Base-by-base conservation (phyloP, 1,139 yeast species). In the Zygosaccharomyces sapae region DNA sequence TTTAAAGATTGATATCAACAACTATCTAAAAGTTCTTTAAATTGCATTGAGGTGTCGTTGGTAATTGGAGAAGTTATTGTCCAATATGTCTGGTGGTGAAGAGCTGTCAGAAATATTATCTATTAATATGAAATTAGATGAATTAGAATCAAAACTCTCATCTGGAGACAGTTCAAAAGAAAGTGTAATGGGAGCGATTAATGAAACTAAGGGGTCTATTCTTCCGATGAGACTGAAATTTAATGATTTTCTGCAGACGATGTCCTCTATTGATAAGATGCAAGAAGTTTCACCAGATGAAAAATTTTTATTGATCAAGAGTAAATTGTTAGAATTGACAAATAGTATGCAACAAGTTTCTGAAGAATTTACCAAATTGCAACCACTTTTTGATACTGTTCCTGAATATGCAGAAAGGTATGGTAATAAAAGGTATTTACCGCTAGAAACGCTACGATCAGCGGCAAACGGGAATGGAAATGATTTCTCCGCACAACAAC, bases 151-250 rank as follows among this genome's bases (percentile, higher is more conserved):
- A 18, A 39, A 43, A 42, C 39, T 60, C 16, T 54, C 53, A 3
- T 41, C 46, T 22, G 52, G 51, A 7, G 44, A 33, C 13, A 44
- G 51, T 13, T 41, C 47, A 9, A 54, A 53, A 41, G 50, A 41
- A 10, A 43, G 37, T 12, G 44, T 57, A 19, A 36, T 46, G 2
- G 46, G 44, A 8, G 38, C 50, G 4, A 45, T 58, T 2, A 38
- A 40, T 10, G 47, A 44, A 6, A 51, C 60, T 2, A 52, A 54
- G 39, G 52, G 51, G 1, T 45, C 55, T 8, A 54, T 63, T 18
- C 49, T 61, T 33, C 68, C 68, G 18, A 48, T 63, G 38, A 41
- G 67, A 29, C 43, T 59, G 8, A 54, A 54, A 36, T 59, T 63
- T 35, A 61, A 61, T 44, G 65, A 59, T 9, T 58, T 63, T 33